These are phyloP conservation scores for Nemania sp. DNA, from an alignment of 2,329 filamentous ascomycete species.

Conservation along the genomic window DNA sequence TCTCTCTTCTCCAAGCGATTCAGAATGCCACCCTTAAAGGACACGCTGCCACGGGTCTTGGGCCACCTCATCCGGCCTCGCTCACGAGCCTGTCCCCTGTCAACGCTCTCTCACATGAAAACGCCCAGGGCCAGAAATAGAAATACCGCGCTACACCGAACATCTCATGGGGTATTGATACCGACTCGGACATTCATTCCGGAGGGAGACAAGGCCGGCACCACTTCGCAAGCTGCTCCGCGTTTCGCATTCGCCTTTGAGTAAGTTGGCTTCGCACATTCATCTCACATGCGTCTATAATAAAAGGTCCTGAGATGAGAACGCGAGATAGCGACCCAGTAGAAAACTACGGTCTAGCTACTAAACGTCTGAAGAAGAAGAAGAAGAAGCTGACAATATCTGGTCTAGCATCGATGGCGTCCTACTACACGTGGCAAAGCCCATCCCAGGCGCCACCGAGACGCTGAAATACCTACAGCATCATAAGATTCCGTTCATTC, in stretches of 20 bases:
- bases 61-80: constrained; percentile 19
- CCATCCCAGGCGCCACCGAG: constrained; percentile 77
- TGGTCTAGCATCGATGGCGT: constrained; percentile 79
- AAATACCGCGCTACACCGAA: not conserved
- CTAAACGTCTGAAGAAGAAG: not conserved
- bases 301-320: not conserved
- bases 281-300: not conserved
- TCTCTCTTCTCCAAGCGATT: not conserved
- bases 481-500: constrained; percentile 84
- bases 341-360: not conserved
- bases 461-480: constrained; percentile 74
- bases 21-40: constrained; percentile 11
- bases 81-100: constrained; percentile 14
- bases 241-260: constrained; percentile 44
- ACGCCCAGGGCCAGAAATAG: not conserved
- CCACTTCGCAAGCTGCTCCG: constrained; percentile 24
- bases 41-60: constrained; percentile 9
- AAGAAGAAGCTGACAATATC: constrained; percentile 17
- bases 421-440: constrained; percentile 79
- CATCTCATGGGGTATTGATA: not conserved
- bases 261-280: constrained; percentile 34
- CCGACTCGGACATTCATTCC: constrained; percentile 19
- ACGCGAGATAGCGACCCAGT: not conserved
- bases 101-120: constrained; percentile 1
- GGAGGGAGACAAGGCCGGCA: constrained; percentile 13